Conservation (phyloP, 306 rosid genomes). For the Oemleria cerasiformis region DNA sequence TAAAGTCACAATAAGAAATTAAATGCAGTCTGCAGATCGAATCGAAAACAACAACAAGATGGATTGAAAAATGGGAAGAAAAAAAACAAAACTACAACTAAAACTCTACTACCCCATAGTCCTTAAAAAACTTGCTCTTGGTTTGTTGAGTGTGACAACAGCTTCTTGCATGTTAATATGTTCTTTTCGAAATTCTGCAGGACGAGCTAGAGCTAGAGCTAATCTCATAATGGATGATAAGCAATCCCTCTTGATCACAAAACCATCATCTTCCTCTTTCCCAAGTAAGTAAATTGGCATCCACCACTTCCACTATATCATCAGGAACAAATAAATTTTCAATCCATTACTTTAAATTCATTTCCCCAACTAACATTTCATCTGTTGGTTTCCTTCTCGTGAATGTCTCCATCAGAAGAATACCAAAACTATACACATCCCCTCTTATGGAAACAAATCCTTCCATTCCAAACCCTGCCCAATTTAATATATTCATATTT, state of each 20-base stretch:
- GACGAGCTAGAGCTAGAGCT: slow-evolving; percentile 15
- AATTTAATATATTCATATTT: no score
- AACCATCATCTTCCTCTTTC: not conserved
- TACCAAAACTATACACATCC: not conserved
- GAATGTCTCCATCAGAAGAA: slow-evolving; percentile 2
- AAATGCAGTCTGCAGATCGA: no score
- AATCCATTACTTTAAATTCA: slow-evolving; percentile 9
- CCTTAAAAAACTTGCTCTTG: not conserved
- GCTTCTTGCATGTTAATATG: not conserved
- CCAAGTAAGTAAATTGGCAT: not conserved
- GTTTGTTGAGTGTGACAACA: not conserved
- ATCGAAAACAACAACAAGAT: no score
- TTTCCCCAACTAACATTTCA: not conserved
- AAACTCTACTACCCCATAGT: not conserved
- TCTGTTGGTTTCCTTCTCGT: slow-evolving; percentile 7
- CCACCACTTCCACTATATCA: not conserved
- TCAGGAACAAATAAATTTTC: not conserved
- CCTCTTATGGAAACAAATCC: not conserved
- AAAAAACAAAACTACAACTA: not conserved
- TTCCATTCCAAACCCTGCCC: not conserved
- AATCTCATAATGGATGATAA: slow-evolving; percentile 3
- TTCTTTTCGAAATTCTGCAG: not conserved
- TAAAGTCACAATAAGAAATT: no score
- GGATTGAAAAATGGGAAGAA: no score
- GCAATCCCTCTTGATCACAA: not conserved